Evolutionary conservation across 805 yeast genomes (phyloP), one percentile per base, ranked within the genome.

Genomic region (Monosporozyma servazzii): DNA sequence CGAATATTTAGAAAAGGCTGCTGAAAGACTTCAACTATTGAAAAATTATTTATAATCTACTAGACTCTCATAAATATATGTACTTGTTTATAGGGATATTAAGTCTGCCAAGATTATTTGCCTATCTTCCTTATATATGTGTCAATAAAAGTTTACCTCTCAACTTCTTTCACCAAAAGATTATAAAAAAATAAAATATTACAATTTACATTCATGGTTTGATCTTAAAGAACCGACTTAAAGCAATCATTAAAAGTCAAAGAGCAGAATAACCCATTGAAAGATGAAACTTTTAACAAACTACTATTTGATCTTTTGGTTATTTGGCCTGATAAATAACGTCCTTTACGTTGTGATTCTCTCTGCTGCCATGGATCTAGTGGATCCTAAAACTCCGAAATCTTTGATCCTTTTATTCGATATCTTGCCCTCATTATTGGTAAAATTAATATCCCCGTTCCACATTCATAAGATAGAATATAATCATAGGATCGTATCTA

Each of bases 361-460:
- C 13, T 82, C 95, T 0, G 96, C 97, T 0, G 98, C 98, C 2
- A 79, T 88, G 31, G 99, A 91, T 63, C 71, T 91, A 13, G 96
- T 90, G 1, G 96, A 96, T 0, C 79, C 88, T 0, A 58, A 73
- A 6, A 77, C 85, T 0, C 97, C 99, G 9, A 91, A 91, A 66
- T 90, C 95, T 1, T 69, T 83, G 2, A 96, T 91, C 4, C 71
- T 91, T 6, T 69, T 91, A 53, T 91, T 95, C 0, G 96, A 91
- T 65, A 88, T 91, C 30, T 57, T 87, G 17, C 98, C 99, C 0
- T 78, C 96, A 1, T 84, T 91, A 58, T 33, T 77, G 1, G 66
- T 88, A 56, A 91, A 91, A 64, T 54, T 84, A 5, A 48, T 75
- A 0, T 86, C 96, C 0, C 97, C 97, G 0, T 87, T 89, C 60